Evolutionary conservation across 1,139 yeast genomes (phyloP), one percentile per base, ranked within the genome.

Genomic region (Arxiozyma telluris): DNA sequence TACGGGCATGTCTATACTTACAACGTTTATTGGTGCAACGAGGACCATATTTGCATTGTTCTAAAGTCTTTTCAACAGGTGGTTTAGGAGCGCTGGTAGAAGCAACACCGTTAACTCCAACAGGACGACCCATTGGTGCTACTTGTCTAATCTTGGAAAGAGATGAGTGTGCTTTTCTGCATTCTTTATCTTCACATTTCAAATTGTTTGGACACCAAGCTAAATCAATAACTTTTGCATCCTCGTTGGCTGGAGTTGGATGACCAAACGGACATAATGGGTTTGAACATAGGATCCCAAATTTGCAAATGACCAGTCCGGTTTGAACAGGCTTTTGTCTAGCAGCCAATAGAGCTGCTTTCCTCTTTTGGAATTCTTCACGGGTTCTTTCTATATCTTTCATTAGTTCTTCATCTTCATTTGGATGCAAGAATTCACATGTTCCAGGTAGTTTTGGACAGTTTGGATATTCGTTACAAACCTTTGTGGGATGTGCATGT

Each of bases 191-290:
- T 47, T 71, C 64, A 73, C 96, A 89, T 38, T 72, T 70, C 59
- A 83, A 78, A 58, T 87, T 89, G 50, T 76, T 81, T 30, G 83
- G 74, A 73, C 96, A 89, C 95, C 96, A 87, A 59, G 82, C 84
- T 54, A 82, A 73, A 22, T 78, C 77, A 25, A 79, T 74, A 43
- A 89, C 88, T 61, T 82, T 81, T 25, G 90, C 89, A 56, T 79
- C 81, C 56, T 78, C 80, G 68, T 86, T 87, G 18, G 89, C 87
- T 1, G 95, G 94, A 1, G 96, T 87, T 50, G 96, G 96, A 66
- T 89, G 96, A 34, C 91, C 96, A 73, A 84, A 88, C 27, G 90
- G 89, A 73, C 96, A 89, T 58, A 79, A 71, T 57, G 83, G 89
- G 64, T 86, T 87, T 38, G 86, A 76, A 70, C 96, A 89, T 53